phyloP scores from a whole-genome alignment of 2,329 filamentous ascomycete species.

The Lojkania enalia region DNA sequence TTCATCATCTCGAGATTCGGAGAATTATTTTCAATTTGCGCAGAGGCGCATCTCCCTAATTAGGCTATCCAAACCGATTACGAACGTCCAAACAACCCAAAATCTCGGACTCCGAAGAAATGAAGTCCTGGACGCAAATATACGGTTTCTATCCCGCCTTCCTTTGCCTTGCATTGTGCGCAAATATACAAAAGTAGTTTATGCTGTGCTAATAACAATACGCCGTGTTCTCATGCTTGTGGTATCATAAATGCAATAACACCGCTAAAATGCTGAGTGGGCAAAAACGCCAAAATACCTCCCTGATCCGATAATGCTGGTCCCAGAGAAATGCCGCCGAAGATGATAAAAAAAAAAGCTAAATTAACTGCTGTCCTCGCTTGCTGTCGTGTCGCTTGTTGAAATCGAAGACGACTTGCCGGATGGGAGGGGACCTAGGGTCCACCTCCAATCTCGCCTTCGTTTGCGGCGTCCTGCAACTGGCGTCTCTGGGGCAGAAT shows the following conservation, averaged over 20 bases:
- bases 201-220: constrained; percentile 1
- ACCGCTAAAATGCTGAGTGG: constrained; percentile 9
- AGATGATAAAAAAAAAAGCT: constrained; percentile 3
- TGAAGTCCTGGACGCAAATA: no score
- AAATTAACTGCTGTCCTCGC: constrained; percentile 35
- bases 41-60: not conserved
- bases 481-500: constrained; percentile 56
- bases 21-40: not conserved
- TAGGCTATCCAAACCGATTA: constrained; percentile 7
- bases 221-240: constrained; percentile 3
- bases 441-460: constrained; percentile 61
- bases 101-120: not conserved
- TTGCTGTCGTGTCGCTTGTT: constrained; percentile 24
- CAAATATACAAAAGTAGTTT: not conserved
- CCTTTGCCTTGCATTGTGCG: no score
- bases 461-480: constrained; percentile 58
- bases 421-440: constrained; percentile 51
- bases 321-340: constrained; percentile 5
- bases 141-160: no score
- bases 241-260: constrained; percentile 15
- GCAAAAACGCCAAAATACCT: constrained; percentile 8
- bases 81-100: not conserved
- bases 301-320: constrained; percentile 4
- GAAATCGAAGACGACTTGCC: constrained; percentile 28
- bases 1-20: constrained; percentile 1